Conservation (phyloP, 2,329 filamentous ascomycete genomes). For the Cordyceps javanica region DNA sequence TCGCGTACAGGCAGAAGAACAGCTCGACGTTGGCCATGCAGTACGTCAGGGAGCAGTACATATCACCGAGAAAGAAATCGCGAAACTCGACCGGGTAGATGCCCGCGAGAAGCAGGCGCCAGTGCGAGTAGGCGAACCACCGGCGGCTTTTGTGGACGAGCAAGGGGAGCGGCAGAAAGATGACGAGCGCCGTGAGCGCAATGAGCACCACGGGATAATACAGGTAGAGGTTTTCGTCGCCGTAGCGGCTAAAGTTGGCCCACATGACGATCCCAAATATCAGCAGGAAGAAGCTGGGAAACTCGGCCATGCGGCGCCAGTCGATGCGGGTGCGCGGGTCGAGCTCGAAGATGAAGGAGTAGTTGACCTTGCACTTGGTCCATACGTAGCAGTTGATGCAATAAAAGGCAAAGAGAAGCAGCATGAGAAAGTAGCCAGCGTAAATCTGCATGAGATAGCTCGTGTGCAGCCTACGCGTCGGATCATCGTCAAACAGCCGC, state of each 20-base stretch:
- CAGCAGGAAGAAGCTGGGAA: constrained; percentile 79
- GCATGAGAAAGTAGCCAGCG: constrained; percentile 80
- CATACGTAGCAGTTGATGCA: constrained; percentile 79
- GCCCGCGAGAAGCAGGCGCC: constrained; percentile 77
- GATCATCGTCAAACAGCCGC: constrained; percentile 45
- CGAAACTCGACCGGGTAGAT: constrained; percentile 92
- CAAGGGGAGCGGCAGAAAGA: constrained; percentile 70
- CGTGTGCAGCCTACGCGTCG: constrained; percentile 44
- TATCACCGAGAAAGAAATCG: constrained; percentile 96
- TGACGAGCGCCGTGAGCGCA: constrained; percentile 55
- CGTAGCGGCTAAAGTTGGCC: constrained; percentile 76
- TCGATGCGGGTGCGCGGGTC: constrained; percentile 80
- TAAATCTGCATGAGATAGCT: constrained; percentile 82
- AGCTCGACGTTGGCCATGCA: constrained; percentile 81
- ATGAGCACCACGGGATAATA: constrained; percentile 85
- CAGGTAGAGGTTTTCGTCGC: constrained; percentile 61
- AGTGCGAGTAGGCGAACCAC: constrained; percentile 90
- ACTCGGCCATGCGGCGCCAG: constrained; percentile 81
- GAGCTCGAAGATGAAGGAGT: constrained; percentile 94
- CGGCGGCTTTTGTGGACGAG: constrained; percentile 70
- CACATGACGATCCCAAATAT: constrained; percentile 76
- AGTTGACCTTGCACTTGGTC: constrained; percentile 83
- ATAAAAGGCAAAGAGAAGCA: constrained; percentile 77
- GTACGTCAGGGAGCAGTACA: constrained; percentile 95
- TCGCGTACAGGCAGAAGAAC: constrained; percentile 91